Evolutionary conservation across 2,329 filamentous ascomycete genomes (phyloP).

Genomic region (Apiospora rasikravindrae): DNA sequence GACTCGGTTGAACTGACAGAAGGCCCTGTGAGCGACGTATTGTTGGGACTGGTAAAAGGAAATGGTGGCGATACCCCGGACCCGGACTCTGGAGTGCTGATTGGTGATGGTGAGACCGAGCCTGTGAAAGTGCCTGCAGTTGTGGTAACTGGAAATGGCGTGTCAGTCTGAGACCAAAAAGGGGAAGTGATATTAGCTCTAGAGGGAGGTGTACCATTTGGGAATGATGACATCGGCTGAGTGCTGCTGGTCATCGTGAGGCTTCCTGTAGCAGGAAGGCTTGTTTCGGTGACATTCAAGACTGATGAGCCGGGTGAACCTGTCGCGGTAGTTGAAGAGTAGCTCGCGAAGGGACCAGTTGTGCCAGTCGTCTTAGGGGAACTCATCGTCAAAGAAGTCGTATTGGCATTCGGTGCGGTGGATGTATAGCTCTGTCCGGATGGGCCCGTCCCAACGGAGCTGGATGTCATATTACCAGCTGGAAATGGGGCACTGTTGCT

Average conservation of each 20-base stretch:
- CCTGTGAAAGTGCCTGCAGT: constrained; percentile 20
- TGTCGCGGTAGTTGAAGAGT: neutral
- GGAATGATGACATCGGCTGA: neutral
- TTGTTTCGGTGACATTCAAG: constrained; percentile 25
- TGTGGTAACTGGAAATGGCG: constrained; percentile 6
- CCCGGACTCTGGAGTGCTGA: neutral
- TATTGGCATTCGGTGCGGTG: neutral
- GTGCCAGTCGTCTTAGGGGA: constrained; percentile 18
- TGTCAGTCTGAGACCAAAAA: neutral
- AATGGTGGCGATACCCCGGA: constrained; percentile 18
- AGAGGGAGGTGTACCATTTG: constrained; percentile 8
- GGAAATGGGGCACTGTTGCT: neutral
- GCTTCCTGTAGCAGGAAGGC: constrained; percentile 33
- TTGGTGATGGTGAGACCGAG: constrained; percentile 1
- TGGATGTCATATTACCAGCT: constrained; percentile 18
- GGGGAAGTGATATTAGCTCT: constrained; percentile 2
- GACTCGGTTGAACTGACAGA: neutral
- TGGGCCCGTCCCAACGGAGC: constrained; percentile 14
- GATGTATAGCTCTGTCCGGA: neutral
- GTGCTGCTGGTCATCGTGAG: constrained; percentile 26
- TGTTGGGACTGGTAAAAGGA: constrained; percentile 24
- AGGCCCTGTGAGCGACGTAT: constrained; percentile 17
- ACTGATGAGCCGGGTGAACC: neutral
- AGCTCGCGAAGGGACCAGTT: neutral
- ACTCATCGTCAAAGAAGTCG: constrained; percentile 20